phyloP scores from a whole-genome alignment of 768 basidiomycete species.

The Nevesoporus exiguus region DNA sequence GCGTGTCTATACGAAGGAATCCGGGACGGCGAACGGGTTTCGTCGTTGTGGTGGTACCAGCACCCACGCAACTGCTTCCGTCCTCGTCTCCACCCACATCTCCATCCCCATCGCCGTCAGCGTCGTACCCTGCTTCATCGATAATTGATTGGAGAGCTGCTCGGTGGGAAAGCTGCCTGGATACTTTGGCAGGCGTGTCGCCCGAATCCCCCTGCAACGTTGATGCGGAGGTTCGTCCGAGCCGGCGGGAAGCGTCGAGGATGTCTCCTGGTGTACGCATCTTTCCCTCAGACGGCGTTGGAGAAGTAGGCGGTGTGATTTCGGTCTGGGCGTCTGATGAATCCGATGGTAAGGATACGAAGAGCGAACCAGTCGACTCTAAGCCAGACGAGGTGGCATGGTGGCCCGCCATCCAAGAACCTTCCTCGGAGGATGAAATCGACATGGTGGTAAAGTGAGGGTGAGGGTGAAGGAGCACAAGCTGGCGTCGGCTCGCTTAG shows the following conservation, averaged over 20 bases:
- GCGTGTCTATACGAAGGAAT: conserved; percentile 24
- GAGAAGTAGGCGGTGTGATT: conserved; percentile 20
- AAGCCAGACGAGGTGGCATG: conserved; percentile 5
- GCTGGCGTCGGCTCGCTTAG: conserved; percentile 7
- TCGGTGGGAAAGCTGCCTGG: background rate
- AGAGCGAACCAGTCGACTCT: conserved; percentile 11
- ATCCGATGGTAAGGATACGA: conserved; percentile 13
- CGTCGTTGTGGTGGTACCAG: background rate
- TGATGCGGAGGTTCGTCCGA: conserved; percentile 2
- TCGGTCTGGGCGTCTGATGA: conserved; percentile 18
- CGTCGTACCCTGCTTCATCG: conserved; percentile 25
- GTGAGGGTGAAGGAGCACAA: background rate
- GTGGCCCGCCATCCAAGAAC: background rate
- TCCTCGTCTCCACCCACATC: background rate
- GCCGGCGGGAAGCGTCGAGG: conserved; percentile 12
- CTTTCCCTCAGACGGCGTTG: conserved; percentile 10
- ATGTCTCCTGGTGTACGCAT: conserved; percentile 5
- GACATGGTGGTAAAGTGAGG: conserved; percentile 2
- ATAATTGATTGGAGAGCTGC: background rate
- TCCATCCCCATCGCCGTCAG: conserved; percentile 14
- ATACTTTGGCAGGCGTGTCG: background rate
- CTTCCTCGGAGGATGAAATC: conserved; percentile 12
- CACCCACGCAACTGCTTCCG: background rate
- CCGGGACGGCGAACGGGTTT: conserved; percentile 7
- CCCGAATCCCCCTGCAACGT: background rate